A percentile compares a stretch with the other conserved stretches of the same genome.
Conservation (phyloP, 2,329 filamentous ascomycete genomes). For the Purpureocillium takamizusanense region DNA sequence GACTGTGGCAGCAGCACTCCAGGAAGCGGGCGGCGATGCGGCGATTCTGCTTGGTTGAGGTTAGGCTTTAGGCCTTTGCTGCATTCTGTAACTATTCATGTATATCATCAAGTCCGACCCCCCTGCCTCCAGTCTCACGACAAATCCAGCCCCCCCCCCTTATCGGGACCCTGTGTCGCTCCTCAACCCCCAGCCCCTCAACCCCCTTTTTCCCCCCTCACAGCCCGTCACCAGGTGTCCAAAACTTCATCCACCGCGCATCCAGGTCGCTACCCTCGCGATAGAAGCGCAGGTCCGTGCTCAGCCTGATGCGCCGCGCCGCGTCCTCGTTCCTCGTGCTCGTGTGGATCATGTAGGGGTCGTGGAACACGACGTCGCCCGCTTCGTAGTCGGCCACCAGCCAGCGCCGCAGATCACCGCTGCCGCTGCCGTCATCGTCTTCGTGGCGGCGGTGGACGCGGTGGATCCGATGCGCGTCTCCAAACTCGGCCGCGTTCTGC, state of each 20-base stretch:
- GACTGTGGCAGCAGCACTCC: no score
- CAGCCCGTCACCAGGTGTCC: slow-evolving; percentile 18
- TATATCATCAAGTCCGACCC: no score
- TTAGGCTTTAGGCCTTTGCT: no score
- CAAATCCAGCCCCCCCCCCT: no score
- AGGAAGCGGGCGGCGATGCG: no score
- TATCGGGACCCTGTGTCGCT: no score
- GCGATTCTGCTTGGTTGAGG: no score
- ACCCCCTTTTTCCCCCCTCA: slow-evolving; percentile 28
- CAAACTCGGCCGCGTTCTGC: slow-evolving; percentile 31
- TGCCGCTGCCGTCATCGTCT: no score
- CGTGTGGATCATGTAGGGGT: slow-evolving; percentile 35
- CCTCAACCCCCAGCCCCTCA: no score
- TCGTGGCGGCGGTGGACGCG: no score
- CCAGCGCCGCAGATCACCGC: slow-evolving; percentile 9
- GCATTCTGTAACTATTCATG: no score
- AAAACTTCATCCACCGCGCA: slow-evolving; percentile 2
- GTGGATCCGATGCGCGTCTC: slow-evolving; percentile 8
- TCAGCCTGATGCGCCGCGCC: slow-evolving; percentile 38
- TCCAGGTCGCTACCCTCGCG: slow-evolving; percentile 2
- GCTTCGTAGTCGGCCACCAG: slow-evolving; percentile 23
- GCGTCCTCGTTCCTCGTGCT: slow-evolving; percentile 42
- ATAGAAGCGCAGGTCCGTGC: slow-evolving; percentile 40
- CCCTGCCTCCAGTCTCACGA: no score
- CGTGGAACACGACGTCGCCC: slow-evolving; percentile 24